Base-by-base conservation (phyloP, 192 early-diverging fungal species). In the Cetraspora pellucida region DNA sequence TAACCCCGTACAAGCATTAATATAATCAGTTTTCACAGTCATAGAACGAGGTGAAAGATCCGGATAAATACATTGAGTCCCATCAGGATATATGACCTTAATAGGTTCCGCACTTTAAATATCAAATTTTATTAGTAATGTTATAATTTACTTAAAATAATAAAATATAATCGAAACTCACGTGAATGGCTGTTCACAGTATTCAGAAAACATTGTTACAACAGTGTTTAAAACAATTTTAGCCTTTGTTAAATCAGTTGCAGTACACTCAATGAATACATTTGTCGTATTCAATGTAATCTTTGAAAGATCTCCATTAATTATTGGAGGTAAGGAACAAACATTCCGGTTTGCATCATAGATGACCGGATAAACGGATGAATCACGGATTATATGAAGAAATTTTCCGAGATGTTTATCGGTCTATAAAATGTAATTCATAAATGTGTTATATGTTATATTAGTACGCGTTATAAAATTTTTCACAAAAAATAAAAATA, bases 221-320 rank as follows among this genome's bases (percentile, higher is more conserved):
- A 99, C 81, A 57, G 95, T 97, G 81, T 98, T 97, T 49, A 99
- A 88, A 37, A 94, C 96, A 74, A 94, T 90, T 74, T 94, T 91
- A 74, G 91, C 96, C 89, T 98, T 99, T 79, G 93, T 95, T 77
- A 94, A 76, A 83, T 98, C 97, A 25, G 96, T 98, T 25, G 95
- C 98, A 7, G 98, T 99, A 81, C 92, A 93, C 86, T 99, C 98
- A 82, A 99, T 97, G 64, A 99, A 93, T 49, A 99, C 92, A 77
- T 99, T 98, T 84, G 92, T 94, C 57, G 98, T 98, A 44, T 91
- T 85, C 47, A 97, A 84, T 25, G 88, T 92, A 81, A 99, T 99
- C 86, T 99, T 99, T 78, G 95, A 96, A 83, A 97, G 94, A 74
- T 99, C 89, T 77, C 94, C 89, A 89, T 99, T 99, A 90, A 99